These are phyloP conservation scores for Psilocybe cubensis DNA, from an alignment of 768 basidiomycete species.

Conservation along the genomic window DNA sequence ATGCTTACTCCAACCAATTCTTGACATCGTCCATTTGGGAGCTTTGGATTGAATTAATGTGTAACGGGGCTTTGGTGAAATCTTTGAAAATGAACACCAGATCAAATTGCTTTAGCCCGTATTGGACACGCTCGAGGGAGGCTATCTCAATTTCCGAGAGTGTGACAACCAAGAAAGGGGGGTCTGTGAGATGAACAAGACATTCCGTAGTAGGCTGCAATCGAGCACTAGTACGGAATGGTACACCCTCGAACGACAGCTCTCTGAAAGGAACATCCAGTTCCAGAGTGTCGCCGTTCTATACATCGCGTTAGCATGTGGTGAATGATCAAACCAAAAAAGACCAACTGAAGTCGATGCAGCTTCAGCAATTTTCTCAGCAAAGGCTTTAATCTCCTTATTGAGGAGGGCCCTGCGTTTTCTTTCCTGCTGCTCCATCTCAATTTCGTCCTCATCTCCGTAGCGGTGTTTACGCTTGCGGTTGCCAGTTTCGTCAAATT, in stretches of 20 bases:
- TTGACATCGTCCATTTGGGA: conserved; percentile 95
- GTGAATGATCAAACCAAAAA: not conserved
- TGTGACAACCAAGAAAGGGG: conserved; percentile 95
- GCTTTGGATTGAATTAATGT: conserved; percentile 95
- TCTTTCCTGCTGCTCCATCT: conserved; percentile 97
- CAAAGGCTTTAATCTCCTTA: conserved; percentile 92
- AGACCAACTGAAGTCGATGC: conserved; percentile 64
- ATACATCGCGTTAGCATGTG: conserved; percentile 7
- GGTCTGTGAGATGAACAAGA: conserved; percentile 92
- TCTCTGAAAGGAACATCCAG: conserved; percentile 98
- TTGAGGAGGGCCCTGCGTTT: conserved; percentile 88
- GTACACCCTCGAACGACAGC: conserved; percentile 95
- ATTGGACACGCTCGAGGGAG: conserved; percentile 95
- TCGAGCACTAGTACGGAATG: conserved; percentile 92
- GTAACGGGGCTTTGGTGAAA: conserved; percentile 88
- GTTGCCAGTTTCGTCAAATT: conserved; percentile 99
- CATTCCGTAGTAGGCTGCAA: conserved; percentile 97
- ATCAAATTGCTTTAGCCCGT: conserved; percentile 95
- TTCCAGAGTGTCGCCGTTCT: conserved; percentile 83
- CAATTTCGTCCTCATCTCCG: conserved; percentile 98
- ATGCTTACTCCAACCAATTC: conserved; percentile 94
- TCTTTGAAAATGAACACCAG: conserved; percentile 97
- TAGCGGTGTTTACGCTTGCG: conserved; percentile 96
- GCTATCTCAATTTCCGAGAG: conserved; percentile 95
- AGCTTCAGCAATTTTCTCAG: conserved; percentile 90